These are phyloP conservation scores for Nemania abortiva DNA, from an alignment of 2,329 filamentous ascomycete species.

Conservation along the genomic window DNA sequence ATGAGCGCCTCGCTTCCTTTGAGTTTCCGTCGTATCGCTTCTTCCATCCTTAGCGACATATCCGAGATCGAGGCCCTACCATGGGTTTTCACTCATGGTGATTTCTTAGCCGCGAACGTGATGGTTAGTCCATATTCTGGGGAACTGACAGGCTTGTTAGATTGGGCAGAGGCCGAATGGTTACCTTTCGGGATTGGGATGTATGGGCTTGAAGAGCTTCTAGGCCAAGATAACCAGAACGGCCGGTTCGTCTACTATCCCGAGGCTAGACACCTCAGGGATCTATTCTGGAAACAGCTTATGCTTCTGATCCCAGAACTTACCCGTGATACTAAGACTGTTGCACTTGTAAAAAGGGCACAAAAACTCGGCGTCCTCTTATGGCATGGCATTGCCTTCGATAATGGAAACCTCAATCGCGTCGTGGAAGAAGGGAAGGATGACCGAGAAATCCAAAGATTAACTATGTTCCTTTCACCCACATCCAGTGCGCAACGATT, in stretches of 20 bases:
- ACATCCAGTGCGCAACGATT: slow-evolving; percentile 14
- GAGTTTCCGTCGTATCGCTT: slow-evolving; percentile 50
- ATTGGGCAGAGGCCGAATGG: slow-evolving; percentile 74
- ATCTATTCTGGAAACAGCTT: slow-evolving; percentile 63
- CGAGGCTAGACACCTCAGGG: slow-evolving; percentile 58
- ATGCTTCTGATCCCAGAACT: slow-evolving; percentile 53
- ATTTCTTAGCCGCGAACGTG: slow-evolving; percentile 69
- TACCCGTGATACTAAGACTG: slow-evolving; percentile 32
- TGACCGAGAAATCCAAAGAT: slow-evolving; percentile 63
- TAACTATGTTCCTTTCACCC: slow-evolving; percentile 56
- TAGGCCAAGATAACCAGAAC: slow-evolving; percentile 59
- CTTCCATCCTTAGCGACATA: slow-evolving; percentile 48
- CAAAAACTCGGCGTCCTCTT: slow-evolving; percentile 67
- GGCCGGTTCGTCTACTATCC: slow-evolving; percentile 59
- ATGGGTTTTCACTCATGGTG: slow-evolving; percentile 71
- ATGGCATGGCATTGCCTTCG: slow-evolving; percentile 74
- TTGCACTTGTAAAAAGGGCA: slow-evolving; percentile 57
- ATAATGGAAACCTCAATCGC: slow-evolving; percentile 69
- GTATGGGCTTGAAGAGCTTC: slow-evolving; percentile 71
- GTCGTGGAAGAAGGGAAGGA: slow-evolving; percentile 66
- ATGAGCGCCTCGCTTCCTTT: slow-evolving; percentile 54
- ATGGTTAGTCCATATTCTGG: slow-evolving; percentile 61
- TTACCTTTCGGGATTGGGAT: slow-evolving; percentile 70
- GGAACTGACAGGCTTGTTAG: slow-evolving; percentile 65
- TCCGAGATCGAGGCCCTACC: slow-evolving; percentile 59